Conservation (phyloP, 2,329 filamentous ascomycete genomes). For the Paramyrothecium sp. region DNA sequence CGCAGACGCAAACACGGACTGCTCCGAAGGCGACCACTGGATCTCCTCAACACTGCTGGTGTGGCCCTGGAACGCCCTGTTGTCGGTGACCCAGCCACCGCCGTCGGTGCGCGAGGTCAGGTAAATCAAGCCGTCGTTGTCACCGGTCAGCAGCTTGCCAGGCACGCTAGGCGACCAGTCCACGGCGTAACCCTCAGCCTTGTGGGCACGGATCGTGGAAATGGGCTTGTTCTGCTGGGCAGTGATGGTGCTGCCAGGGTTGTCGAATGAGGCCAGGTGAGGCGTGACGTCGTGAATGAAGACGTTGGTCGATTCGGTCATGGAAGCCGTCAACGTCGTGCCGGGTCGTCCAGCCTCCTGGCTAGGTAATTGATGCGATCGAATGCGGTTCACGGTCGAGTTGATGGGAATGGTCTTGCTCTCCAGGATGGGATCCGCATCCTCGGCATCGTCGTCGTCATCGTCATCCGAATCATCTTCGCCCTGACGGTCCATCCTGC, state of each 20-base stretch:
- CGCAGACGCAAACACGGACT: slow-evolving; percentile 90
- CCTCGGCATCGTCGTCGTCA: slow-evolving; percentile 73
- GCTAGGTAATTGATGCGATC: slow-evolving; percentile 76
- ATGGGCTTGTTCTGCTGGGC: slow-evolving; percentile 85
- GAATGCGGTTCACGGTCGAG: slow-evolving; percentile 91
- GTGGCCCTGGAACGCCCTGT: slow-evolving; percentile 80
- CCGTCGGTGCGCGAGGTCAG: slow-evolving; percentile 82
- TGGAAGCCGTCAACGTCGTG: slow-evolving; percentile 82
- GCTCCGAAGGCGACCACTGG: slow-evolving; percentile 93
- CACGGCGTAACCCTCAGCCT: slow-evolving; percentile 90
- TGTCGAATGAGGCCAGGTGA: slow-evolving; percentile 86
- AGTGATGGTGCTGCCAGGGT: slow-evolving; percentile 76
- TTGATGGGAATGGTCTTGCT: slow-evolving; percentile 83
- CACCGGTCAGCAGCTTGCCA: slow-evolving; percentile 87
- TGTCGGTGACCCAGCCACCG: slow-evolving; percentile 87
- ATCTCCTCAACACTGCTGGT: slow-evolving; percentile 86
- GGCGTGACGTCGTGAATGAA: slow-evolving; percentile 93
- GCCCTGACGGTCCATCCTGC: slow-evolving; percentile 73
- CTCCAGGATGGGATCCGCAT: slow-evolving; percentile 86
- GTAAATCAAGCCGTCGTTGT: slow-evolving; percentile 88
- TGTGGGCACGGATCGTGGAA: slow-evolving; percentile 85
- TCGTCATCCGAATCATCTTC: slow-evolving; percentile 66
- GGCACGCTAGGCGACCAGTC: slow-evolving; percentile 85
- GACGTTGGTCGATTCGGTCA: slow-evolving; percentile 87
- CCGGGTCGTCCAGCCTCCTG: slow-evolving; percentile 69